These are phyloP conservation scores for Colletotrichum orbiculare DNA, from an alignment of 2,329 filamentous ascomycete genomes.

Conservation along the genomic window DNA sequence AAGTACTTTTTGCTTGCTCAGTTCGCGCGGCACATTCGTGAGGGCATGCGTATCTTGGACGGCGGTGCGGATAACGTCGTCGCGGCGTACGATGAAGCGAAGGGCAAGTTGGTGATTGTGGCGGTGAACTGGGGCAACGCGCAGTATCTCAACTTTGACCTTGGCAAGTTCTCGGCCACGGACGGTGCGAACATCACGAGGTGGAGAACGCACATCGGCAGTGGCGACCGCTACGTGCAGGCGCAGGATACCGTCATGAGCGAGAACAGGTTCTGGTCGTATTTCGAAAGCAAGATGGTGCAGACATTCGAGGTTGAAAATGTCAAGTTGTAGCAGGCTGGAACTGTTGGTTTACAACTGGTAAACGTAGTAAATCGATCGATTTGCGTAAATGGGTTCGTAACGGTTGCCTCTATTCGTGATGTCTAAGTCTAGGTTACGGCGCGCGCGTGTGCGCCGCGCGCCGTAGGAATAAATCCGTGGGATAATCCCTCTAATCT, in stretches of 20 bases:
- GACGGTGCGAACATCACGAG: conserved; percentile 47
- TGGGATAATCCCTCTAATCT: too few relatives aligned
- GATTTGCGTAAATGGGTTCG: neutral
- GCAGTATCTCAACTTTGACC: conserved; percentile 53
- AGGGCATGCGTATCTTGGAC: conserved; percentile 53
- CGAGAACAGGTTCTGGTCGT: conserved; percentile 50
- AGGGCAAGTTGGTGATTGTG: conserved; percentile 50
- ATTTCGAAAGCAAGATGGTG: conserved; percentile 47
- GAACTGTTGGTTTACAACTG: neutral
- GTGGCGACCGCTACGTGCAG: conserved; percentile 47
- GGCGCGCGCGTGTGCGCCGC: too few relatives aligned
- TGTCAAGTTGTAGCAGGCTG: conserved; percentile 38
- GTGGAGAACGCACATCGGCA: conserved; percentile 51
- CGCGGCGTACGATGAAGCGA: conserved; percentile 50
- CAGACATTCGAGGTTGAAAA: conserved; percentile 52
- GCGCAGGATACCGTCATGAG: conserved; percentile 46
- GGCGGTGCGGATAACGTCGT: conserved; percentile 48
- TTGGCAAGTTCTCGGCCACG: conserved; percentile 47
- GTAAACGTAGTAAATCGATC: neutral
- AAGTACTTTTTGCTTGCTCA: conserved; percentile 57
- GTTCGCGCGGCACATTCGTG: conserved; percentile 53
- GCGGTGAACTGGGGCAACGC: conserved; percentile 51
- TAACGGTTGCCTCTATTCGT: neutral
- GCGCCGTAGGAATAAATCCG: too few relatives aligned
- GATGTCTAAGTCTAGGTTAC: neutral